Evolutionary conservation across 768 basidiomycete species (phyloP).

Genomic region (Pleurotus citrinopileatus): DNA sequence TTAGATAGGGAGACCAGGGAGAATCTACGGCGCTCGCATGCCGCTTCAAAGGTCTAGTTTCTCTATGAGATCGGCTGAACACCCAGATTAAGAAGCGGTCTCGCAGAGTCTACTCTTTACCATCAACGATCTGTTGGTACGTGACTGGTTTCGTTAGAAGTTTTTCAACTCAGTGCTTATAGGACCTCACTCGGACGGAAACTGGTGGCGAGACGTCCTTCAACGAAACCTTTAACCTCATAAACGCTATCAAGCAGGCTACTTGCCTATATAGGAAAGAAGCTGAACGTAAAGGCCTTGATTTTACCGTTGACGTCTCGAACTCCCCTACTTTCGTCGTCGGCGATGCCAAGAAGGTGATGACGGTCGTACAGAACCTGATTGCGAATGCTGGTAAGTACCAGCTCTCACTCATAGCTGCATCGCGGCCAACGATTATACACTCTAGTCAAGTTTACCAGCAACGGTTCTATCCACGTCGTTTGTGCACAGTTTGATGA

Average conservation of each 20-base stretch:
- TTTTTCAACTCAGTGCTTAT: background rate
- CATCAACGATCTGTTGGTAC: constrained; percentile 74
- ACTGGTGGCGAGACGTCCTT: constrained; percentile 72
- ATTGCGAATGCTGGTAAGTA: constrained; percentile 69
- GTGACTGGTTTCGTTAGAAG: constrained; percentile 8
- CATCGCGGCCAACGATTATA: too few relatives aligned
- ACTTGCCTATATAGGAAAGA: constrained; percentile 62
- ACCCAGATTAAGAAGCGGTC: too few relatives aligned
- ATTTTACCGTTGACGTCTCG: constrained; percentile 54
- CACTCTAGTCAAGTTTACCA: constrained; percentile 69
- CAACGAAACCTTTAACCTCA: constrained; percentile 74
- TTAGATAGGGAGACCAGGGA: constrained; percentile 72
- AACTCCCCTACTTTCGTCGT: constrained; percentile 58
- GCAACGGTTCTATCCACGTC: constrained; percentile 56
- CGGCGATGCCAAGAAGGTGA: constrained; percentile 72
- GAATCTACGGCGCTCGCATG: constrained; percentile 68
- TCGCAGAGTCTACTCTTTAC: constrained; percentile 76
- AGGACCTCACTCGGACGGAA: constrained; percentile 78
- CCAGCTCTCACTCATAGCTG: too few relatives aligned
- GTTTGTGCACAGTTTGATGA: constrained; percentile 50
- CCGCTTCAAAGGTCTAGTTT: constrained; percentile 63
- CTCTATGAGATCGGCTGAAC: too few relatives aligned
- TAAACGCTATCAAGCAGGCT: constrained; percentile 57
- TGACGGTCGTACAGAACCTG: constrained; percentile 74
- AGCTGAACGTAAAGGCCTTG: constrained; percentile 56